Evolutionary conservation across 129 eudicot species (phyloP), one percentile per base, ranked within the genome.

Genomic region (Flaveria ramosissima): DNA sequence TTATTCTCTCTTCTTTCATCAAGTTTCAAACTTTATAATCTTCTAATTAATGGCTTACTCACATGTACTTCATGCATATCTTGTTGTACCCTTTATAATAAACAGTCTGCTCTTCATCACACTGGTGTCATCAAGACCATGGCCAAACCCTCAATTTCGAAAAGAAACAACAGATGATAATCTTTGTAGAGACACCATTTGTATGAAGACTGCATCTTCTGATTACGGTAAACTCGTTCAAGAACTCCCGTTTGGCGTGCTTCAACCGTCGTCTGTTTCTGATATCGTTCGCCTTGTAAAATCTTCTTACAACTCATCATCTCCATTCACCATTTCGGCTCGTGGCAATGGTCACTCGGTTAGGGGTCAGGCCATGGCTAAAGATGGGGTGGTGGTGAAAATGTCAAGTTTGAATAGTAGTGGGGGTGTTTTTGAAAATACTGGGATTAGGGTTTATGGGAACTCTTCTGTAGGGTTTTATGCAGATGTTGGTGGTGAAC

Each of bases 401-500:
- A 81, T 81, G 84, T 21, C 66, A 17, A 59, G 59, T 47, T 69
- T 81, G 73, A 75, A 70, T 56, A 75, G 30, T 19, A 55, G 48
- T 0, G 55, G 75, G 46, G 20, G 57, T 71, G 66, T 8, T 30
- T 7, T 51, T 72, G 73, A 11, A 42, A 27, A 39, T 30, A 26
- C 3, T 69, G 77, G 84, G 47, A 81, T 81, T 81, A 60, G 56
- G 46, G 80, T 81, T 75, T 75, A 66, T 32, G 72, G 84, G 57
- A 42, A 76, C 64, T 27, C 64, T 46, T 48, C 77, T 57, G 32
- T 70, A 60, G 84, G 84, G 75, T 80, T 73, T 80, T 80, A 80
- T 74, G 80, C 79, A n/a, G 84, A 80, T 67, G 84, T 81, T 51
- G 84, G 84, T 36, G 84, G 84, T 7, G 84, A 81, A 55, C 84